Percentiles rank a stretch among this genome's conserved stretches.
These are phyloP conservation scores for Climacium dendroides DNA, from an alignment of 225 moss, liverwort and hornwort species.

Conservation along the genomic window DNA sequence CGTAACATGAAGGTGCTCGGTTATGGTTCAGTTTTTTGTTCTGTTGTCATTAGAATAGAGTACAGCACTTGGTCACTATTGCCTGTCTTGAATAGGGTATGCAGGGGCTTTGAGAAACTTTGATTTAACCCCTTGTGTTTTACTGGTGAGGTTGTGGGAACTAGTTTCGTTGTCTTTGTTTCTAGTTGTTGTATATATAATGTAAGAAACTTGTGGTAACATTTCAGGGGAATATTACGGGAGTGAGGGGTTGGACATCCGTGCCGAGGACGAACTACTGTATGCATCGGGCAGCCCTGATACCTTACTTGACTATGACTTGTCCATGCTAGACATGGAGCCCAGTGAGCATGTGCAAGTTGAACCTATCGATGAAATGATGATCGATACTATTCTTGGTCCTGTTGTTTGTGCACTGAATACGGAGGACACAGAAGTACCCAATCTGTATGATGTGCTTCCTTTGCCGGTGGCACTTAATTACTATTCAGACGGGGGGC, in stretches of 20 bases:
- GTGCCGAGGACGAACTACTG: constrained; percentile 8
- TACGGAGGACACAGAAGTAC: constrained; percentile 68
- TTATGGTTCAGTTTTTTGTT: constrained; percentile 17
- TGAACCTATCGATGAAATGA: constrained; percentile 9
- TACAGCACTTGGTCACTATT: background rate
- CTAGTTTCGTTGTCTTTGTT: background rate
- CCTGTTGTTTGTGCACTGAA: constrained; percentile 55
- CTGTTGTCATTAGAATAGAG: background rate
- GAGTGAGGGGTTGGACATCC: constrained; percentile 15
- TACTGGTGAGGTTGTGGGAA: background rate
- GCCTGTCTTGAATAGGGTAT: background rate
- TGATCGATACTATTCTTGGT: constrained; percentile 40
- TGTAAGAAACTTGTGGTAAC: background rate
- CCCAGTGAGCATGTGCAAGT: background rate
- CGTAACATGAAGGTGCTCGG: constrained; percentile 38
- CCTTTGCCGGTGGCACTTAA: constrained; percentile 38
- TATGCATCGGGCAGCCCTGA: constrained; percentile 16
- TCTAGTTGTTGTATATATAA: background rate
- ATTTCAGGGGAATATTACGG: constrained; percentile 23
- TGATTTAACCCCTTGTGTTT: background rate
- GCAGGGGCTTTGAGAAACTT: background rate
- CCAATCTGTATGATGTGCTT: constrained; percentile 54
- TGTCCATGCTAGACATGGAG: constrained; percentile 19
- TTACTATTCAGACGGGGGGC: constrained; percentile 34
- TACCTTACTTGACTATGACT: constrained; percentile 6